Conservation (phyloP, 129 eudicot genomes). For the Logfia minima region DNA sequence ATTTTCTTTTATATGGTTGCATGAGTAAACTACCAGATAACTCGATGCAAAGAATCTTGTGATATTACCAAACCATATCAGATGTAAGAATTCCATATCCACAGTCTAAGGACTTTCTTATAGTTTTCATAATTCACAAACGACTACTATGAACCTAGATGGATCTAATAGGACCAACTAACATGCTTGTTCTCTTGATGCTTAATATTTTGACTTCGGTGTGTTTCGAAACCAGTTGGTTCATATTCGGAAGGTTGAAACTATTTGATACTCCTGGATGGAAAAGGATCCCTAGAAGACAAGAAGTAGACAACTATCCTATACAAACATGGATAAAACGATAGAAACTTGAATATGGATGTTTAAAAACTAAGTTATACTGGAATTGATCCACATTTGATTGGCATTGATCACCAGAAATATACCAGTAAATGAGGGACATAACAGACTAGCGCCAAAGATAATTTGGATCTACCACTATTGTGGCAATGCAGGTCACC, state of each 20-base stretch:
- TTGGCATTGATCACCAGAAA: slow-evolving; percentile 4
- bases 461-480: neutral
- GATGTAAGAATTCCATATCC: neutral
- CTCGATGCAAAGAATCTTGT: neutral
- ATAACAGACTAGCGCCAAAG: neutral
- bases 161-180: neutral
- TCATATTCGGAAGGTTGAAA: neutral
- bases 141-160: neutral
- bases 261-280: neutral
- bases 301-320: neutral
- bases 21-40: neutral
- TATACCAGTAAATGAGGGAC: neutral
- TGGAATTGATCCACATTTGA: neutral
- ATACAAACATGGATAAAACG: neutral
- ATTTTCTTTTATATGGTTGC: neutral
- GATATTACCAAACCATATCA: neutral
- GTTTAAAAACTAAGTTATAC: neutral
- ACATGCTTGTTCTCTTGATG: neutral
- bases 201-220: neutral
- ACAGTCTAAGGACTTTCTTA: neutral
- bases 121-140: neutral
- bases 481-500: neutral
- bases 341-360: neutral
- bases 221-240: too few species aligned
- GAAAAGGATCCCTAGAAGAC: neutral